Evolutionary conservation across 208 protist genomes (phyloP).

Genomic region (Trypanosoma cruzi): DNA sequence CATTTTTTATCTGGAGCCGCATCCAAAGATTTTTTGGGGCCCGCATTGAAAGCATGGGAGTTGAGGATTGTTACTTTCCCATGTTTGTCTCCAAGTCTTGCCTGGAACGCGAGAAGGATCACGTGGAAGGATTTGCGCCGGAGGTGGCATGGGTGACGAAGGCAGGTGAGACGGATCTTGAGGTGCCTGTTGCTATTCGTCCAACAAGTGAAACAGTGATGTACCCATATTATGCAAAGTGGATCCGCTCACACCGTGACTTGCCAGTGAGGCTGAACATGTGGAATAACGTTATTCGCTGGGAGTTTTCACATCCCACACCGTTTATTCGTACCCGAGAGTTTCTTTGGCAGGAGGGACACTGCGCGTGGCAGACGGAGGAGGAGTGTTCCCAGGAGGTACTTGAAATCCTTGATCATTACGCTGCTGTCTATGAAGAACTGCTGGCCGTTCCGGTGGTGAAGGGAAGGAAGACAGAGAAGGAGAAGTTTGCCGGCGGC

Average conservation of each 20-base stretch:
- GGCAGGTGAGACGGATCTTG: conserved; percentile 84
- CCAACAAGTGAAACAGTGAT: conserved; percentile 99
- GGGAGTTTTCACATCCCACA: conserved; percentile 99
- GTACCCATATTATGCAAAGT: conserved; percentile 98
- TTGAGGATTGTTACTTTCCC: conserved; percentile 98
- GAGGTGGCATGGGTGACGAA: conserved; percentile 96
- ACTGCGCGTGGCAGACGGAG: conserved; percentile 93
- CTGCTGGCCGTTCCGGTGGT: conserved; percentile 97
- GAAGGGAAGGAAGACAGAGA: conserved; percentile 97
- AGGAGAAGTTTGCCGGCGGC: conserved; percentile 99
- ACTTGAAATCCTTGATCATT: conserved; percentile 95
- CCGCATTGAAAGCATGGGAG: conserved; percentile 94
- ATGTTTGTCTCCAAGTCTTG: conserved; percentile 97
- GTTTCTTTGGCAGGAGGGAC: conserved; percentile 99
- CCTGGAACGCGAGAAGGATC: conserved; percentile 97
- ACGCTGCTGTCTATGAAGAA: conserved; percentile 96
- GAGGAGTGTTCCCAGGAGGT: conserved; percentile 96
- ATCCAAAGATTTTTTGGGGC: conserved; percentile 87
- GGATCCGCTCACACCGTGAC: conserved; percentile 98
- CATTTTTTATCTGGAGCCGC: conserved; percentile 97
- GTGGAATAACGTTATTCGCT: conserved; percentile 99
- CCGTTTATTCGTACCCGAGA: conserved; percentile 99
- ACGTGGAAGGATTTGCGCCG: conserved; percentile 99
- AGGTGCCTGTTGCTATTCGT: conserved; percentile 97
- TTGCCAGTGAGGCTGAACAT: conserved; percentile 98